Base-by-base conservation (phyloP, 1,284 basidiomycete genomes). In the Grifola frondosa region DNA sequence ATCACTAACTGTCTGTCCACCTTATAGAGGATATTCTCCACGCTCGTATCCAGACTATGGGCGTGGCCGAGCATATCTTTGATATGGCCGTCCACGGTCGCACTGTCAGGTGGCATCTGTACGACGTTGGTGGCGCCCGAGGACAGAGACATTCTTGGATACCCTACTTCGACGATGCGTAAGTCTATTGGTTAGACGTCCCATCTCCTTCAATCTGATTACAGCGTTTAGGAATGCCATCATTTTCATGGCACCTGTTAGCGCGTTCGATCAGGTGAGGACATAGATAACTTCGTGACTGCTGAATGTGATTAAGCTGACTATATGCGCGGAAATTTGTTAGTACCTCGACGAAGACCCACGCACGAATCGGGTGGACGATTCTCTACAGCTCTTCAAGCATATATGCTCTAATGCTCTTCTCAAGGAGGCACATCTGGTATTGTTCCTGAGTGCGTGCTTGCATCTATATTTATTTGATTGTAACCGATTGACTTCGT, bases 91-190 rank as follows among this genome's bases (percentile, higher is more conserved):
- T 88, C 23, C 82, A 87, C 49, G 86, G 87, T 9, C 87, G 81
- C 58, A 67, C 70, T 20, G 81, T 88, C 11, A 80, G 81, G 10
- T 90, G 88, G 87, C 84, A 88, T 60, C 68, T 91, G 8, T 90
- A 73, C 68, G 88, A 91, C 54, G 88, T 91, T 4, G 88, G 88
- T 36, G 88, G 88, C 39, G 85, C 88, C 16, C 74, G 88, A 42
- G 87, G 88, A n/a, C 87, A 90, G 59, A 77, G 88, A 32, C 86
- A 90, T 59, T 78, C 81, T 1, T 91, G 88, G 88, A 82, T 88
- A 5, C 78, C 78, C 6, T 91, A 84, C 59, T 91, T 91, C 54
- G 88, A 91, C 58, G 85, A 89, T 57, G 87, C 88, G 56, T 63
- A 45, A 37, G 61, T 60, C 13, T 13, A 24, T 20, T 22, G 11